Evolutionary conservation across 176 grass and related monocot genomes (phyloP), one percentile per base, ranked within the genome.

Genomic region (Avena sativa): DNA sequence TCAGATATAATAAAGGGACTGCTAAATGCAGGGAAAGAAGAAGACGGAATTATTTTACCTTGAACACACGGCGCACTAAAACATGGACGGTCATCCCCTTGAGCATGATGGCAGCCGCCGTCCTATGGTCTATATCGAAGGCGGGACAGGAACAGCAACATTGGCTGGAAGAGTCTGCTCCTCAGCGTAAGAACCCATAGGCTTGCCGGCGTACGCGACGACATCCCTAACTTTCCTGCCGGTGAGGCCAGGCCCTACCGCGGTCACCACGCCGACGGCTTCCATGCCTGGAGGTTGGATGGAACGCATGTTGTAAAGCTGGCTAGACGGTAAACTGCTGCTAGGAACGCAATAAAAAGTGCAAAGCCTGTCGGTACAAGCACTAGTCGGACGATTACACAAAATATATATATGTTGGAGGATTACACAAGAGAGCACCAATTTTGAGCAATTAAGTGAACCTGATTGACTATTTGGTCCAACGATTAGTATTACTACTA

Each of bases 21-120:
- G 63, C 9, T 13, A 71, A 43, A 2, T 6, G 8, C 26, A 23
- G 43, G 49, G n/a, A 20, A 46, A 26, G n/a, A 47, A 32, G 12
- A 55, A 28, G 25, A 71, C 1, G 8, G 6, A 28, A 78, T 69
- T 9, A 78, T 69, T 13, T 17, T 51, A 93, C 93, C 90, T 95
- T 86, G 65, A 92, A 90, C 9, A 86, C 85, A 28, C 88, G 92
- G 26, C 88, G 92, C 61, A 98, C 58, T 61, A 98, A n/a, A 82
- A 91, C 74, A 73, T 95, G 90, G 28, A 87, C 93, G 9, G 96
- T 95, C 96, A 98, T 92, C 47, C 93, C 96, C 90, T 98, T 98
- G 10, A 98, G 92, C 78, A 94, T 79, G 23, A 91, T 84, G 44
- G 96, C 85, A 20, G 96, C 96, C 4, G 93, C 96, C 34, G 81